These are phyloP conservation scores for Aspergillus pseudotamarii DNA, from an alignment of 2,329 filamentous ascomycete species.

Conservation along the genomic window DNA sequence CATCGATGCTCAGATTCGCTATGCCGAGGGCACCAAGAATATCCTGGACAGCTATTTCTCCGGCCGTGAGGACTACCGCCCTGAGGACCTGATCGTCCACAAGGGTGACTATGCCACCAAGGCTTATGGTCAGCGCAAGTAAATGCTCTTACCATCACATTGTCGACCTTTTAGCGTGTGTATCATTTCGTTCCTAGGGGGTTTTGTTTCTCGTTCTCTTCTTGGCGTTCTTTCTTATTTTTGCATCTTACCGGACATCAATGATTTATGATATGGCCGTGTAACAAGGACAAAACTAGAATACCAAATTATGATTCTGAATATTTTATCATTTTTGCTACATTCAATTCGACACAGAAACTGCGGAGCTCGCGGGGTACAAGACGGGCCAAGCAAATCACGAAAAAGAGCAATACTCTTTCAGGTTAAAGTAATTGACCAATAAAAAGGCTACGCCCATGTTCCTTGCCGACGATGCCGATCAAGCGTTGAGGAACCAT, in stretches of 20 bases:
- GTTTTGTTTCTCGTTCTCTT: not conserved
- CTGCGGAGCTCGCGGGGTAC: too few relatives aligned
- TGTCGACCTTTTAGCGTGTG: not conserved
- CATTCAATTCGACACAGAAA: not conserved
- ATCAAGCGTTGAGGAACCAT: too few relatives aligned
- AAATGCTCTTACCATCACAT: not conserved
- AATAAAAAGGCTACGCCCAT: too few relatives aligned
- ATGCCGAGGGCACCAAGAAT: conserved; percentile 82
- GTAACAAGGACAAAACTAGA: not conserved
- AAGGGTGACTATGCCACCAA: conserved; percentile 92
- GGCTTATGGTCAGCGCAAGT: conserved; percentile 76
- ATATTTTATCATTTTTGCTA: not conserved
- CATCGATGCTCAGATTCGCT: conserved; percentile 92
- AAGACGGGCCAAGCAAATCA: too few relatives aligned
- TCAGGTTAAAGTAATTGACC: too few relatives aligned
- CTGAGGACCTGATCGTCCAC: conserved; percentile 88
- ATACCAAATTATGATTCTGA: not conserved
- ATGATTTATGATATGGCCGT: not conserved
- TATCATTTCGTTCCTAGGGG: not conserved
- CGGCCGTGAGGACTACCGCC: conserved; percentile 83
- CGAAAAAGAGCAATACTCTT: too few relatives aligned
- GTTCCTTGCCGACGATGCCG: too few relatives aligned
- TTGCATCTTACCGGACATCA: not conserved
- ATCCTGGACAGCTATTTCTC: conserved; percentile 91
- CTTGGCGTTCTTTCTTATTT: not conserved